Conservation (phyloP, 108 stramenopile genomes). For the Fragilariopsis cylindrus region DNA sequence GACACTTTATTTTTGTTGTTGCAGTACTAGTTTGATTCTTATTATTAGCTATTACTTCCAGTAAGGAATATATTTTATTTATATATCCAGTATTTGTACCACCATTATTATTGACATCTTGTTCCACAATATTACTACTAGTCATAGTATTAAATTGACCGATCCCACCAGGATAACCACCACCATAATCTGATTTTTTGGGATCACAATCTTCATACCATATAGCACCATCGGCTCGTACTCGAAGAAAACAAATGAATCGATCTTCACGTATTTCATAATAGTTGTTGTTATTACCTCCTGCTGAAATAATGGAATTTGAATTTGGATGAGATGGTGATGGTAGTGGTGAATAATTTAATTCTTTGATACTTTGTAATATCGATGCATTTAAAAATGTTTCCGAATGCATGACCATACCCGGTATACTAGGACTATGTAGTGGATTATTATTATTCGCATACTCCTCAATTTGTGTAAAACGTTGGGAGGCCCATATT, state of each 20-base stretch:
- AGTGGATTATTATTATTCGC: neutral
- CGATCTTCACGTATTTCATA: neutral
- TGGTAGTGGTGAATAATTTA: neutral
- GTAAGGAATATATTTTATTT: too few relatives aligned
- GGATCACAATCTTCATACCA: neutral
- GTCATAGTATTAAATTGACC: too few relatives aligned
- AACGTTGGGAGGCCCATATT: conserved; percentile 62
- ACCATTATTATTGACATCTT: too few relatives aligned
- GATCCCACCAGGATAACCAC: neutral
- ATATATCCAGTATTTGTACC: too few relatives aligned
- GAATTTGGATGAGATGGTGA: too few relatives aligned
- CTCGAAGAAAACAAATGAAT: neutral
- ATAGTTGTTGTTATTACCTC: too few relatives aligned
- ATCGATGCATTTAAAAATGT: conserved; percentile 26
- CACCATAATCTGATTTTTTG: neutral
- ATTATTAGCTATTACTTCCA: too few relatives aligned
- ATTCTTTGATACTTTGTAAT: neutral
- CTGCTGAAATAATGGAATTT: too few relatives aligned
- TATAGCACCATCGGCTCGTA: neutral
- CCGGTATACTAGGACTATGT: neutral
- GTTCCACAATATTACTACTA: too few relatives aligned
- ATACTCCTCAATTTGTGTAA: conserved; percentile 38
- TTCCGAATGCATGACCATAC: conserved; percentile 42
- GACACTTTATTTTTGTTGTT: neutral
- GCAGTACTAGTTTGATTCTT: neutral